A percentile compares a stretch with the other conserved stretches of the same genome.
Conservation (phyloP, 805 yeast genomes). For the Metschnikowia vanudenii region DNA sequence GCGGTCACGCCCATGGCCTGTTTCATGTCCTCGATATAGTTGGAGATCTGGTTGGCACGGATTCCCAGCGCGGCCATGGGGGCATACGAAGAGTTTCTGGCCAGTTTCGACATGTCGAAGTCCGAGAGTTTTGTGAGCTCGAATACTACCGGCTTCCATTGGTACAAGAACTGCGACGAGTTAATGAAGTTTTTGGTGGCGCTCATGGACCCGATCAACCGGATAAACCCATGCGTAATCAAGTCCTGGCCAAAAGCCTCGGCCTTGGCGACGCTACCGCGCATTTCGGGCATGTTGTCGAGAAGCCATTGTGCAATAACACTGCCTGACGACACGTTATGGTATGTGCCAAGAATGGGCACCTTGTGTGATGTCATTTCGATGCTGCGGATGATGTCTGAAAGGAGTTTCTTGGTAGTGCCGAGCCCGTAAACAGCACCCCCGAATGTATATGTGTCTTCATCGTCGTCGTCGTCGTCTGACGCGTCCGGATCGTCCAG, state of each 20-base stretch:
- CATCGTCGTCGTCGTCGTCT: slow-evolving; percentile 23
- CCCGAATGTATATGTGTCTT: slow-evolving; percentile 29
- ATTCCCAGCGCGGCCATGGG: slow-evolving; percentile 17
- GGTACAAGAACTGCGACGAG: slow-evolving; percentile 70
- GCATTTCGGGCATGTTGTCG: slow-evolving; percentile 41
- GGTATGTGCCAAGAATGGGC: slow-evolving; percentile 67
- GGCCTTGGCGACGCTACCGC: slow-evolving; percentile 52
- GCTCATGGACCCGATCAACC: slow-evolving; percentile 60
- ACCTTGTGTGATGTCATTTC: slow-evolving; percentile 57
- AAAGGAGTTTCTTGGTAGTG: slow-evolving; percentile 34
- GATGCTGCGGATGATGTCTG: slow-evolving; percentile 39
- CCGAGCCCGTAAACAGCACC: slow-evolving; percentile 28
- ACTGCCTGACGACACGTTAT: slow-evolving; percentile 60
- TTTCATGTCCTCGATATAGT: slow-evolving; percentile 43
- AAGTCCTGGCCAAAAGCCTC: slow-evolving; percentile 76
- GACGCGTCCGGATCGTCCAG: not conserved
- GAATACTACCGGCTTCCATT: slow-evolving; percentile 74
- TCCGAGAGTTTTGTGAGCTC: slow-evolving; percentile 38
- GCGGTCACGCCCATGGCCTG: slow-evolving; percentile 44
- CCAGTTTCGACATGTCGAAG: slow-evolving; percentile 13
- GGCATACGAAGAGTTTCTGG: slow-evolving; percentile 10
- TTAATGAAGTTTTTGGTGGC: slow-evolving; percentile 60
- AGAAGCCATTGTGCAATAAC: slow-evolving; percentile 60
- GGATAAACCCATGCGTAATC: slow-evolving; percentile 56
- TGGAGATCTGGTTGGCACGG: slow-evolving; percentile 22